Percentiles rank a stretch among this genome's conserved stretches.
These are phyloP conservation scores for Punctularia strigosozonata DNA, from an alignment of 768 basidiomycete genomes.

Conservation along the genomic window DNA sequence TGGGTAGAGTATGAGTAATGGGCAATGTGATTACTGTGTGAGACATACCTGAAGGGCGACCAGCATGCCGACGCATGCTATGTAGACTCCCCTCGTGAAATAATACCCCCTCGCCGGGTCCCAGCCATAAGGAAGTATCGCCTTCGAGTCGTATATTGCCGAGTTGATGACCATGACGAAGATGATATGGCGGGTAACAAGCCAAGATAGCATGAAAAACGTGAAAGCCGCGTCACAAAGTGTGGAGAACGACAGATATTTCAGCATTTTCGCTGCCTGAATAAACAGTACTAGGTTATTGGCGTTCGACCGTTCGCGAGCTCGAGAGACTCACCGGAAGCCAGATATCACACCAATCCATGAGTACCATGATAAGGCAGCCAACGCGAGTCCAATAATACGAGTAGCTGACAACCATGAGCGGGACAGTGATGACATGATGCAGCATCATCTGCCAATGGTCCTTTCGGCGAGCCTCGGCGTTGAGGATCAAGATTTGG, in stretches of 20 bases:
- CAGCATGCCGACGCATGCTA: slow-evolving; percentile 43
- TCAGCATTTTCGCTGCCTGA: slow-evolving; percentile 88
- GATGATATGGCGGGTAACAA: slow-evolving; percentile 78
- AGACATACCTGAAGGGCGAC: slow-evolving; percentile 44
- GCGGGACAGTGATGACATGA: slow-evolving; percentile 77
- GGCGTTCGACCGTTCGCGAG: neutral
- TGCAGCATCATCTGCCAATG: slow-evolving; percentile 95
- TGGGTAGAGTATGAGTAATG: slow-evolving; percentile 4
- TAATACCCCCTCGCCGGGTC: slow-evolving; percentile 45
- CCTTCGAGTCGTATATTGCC: slow-evolving; percentile 36
- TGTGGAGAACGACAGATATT: slow-evolving; percentile 58
- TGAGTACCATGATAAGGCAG: slow-evolving; percentile 78
- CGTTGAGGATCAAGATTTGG: slow-evolving; percentile 84
- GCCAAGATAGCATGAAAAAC: slow-evolving; percentile 81
- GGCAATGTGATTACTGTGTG: neutral
- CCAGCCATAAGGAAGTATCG: slow-evolving; percentile 44
- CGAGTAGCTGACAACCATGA: slow-evolving; percentile 70
- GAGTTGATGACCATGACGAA: slow-evolving; percentile 65
- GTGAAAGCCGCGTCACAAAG: slow-evolving; percentile 69
- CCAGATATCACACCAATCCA: slow-evolving; percentile 93
- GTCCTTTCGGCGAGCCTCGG: slow-evolving; percentile 87
- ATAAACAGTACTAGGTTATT: too few relatives aligned
- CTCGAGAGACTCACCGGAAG: slow-evolving; percentile 55
- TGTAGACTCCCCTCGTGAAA: slow-evolving; percentile 31
- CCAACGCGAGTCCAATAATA: slow-evolving; percentile 84